Conservation (phyloP, 2,329 filamentous ascomycete species). For the Fonsecaea pedrosoi region DNA sequence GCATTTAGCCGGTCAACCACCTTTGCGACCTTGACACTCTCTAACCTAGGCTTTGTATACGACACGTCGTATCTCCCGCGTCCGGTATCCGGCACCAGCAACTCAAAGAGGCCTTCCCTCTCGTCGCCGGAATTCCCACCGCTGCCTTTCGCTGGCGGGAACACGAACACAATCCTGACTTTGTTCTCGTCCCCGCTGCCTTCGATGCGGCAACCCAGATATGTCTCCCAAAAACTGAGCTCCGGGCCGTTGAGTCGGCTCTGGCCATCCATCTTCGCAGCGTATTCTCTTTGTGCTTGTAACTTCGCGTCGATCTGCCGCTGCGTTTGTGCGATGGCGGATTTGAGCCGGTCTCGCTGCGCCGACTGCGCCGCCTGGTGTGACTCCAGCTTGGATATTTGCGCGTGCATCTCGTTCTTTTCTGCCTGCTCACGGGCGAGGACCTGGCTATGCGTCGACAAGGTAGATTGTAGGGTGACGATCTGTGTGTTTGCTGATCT, state of each 20-base stretch:
- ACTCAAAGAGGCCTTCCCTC: constrained; percentile 89
- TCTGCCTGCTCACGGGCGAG: constrained; percentile 51
- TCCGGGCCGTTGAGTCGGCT: constrained; percentile 89
- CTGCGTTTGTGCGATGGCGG: constrained; percentile 61
- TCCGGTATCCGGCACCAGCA: constrained; percentile 67
- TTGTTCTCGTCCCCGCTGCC: constrained; percentile 83
- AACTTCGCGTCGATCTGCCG: constrained; percentile 54
- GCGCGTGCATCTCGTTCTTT: constrained; percentile 66
- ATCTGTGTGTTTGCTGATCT: constrained; percentile 73
- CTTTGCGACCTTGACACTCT: constrained; percentile 60
- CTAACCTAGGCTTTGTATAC: constrained; percentile 73
- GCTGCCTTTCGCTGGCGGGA: constrained; percentile 73
- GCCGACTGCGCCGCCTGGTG: constrained; percentile 63
- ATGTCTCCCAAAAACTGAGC: constrained; percentile 93
- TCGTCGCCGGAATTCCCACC: constrained; percentile 51
- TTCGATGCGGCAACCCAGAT: constrained; percentile 86
- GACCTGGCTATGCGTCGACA: constrained; percentile 37
- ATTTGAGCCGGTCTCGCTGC: constrained; percentile 62
- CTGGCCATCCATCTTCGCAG: constrained; percentile 79
- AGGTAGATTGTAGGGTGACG: constrained; percentile 58
- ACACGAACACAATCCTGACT: constrained; percentile 87
- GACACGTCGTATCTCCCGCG: constrained; percentile 84
- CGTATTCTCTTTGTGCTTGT: constrained; percentile 57
- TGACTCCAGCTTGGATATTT: constrained; percentile 62
- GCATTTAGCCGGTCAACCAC: constrained; percentile 66